Conservation (phyloP, 331 rosid genomes). For the Malus hybrid region DNA sequence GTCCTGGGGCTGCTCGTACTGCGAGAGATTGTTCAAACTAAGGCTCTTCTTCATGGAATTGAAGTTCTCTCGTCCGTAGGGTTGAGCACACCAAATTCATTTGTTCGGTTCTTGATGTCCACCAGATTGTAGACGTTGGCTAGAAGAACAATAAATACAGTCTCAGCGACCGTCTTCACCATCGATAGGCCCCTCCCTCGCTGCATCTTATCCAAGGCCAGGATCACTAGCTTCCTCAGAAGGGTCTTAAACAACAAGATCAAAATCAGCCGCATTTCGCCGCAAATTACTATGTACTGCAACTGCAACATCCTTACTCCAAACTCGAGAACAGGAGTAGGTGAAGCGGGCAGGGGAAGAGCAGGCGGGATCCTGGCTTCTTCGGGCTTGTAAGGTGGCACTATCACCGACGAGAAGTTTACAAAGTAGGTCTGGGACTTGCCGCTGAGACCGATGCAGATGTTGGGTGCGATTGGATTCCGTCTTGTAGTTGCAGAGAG, state of each 20-base stretch:
- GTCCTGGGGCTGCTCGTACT: too few relatives aligned
- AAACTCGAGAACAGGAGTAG: slow-evolving; percentile 3
- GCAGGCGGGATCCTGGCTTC: slow-evolving; percentile 70
- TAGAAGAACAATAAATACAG: slow-evolving; percentile 35
- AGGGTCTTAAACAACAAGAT: slow-evolving; percentile 55
- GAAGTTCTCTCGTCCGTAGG: slow-evolving; percentile 52
- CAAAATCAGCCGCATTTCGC: slow-evolving; percentile 41
- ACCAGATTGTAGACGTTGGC: slow-evolving; percentile 38
- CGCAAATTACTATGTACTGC: slow-evolving; percentile 30
- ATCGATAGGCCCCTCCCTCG: slow-evolving; percentile 66
- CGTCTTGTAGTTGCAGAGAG: too few relatives aligned
- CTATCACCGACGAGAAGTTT: slow-evolving; percentile 37
- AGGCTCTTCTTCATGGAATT: too few relatives aligned
- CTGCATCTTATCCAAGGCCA: slow-evolving; percentile 33
- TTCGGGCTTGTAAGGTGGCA: slow-evolving; percentile 48
- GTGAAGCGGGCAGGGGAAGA: slow-evolving; percentile 39
- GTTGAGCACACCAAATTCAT: slow-evolving; percentile 37
- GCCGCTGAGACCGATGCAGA: slow-evolving; percentile 1
- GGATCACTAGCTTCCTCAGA: slow-evolving; percentile 34
- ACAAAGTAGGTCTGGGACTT: slow-evolving; percentile 9
- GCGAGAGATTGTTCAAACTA: too few relatives aligned
- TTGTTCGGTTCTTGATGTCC: slow-evolving; percentile 35
- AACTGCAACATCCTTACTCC: slow-evolving; percentile 47
- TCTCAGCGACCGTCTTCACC: slow-evolving; percentile 44
- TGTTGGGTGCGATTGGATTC: neutral